Evolutionary conservation across 306 rosid species (phyloP).

Genomic region (Carpinus fangiana): DNA sequence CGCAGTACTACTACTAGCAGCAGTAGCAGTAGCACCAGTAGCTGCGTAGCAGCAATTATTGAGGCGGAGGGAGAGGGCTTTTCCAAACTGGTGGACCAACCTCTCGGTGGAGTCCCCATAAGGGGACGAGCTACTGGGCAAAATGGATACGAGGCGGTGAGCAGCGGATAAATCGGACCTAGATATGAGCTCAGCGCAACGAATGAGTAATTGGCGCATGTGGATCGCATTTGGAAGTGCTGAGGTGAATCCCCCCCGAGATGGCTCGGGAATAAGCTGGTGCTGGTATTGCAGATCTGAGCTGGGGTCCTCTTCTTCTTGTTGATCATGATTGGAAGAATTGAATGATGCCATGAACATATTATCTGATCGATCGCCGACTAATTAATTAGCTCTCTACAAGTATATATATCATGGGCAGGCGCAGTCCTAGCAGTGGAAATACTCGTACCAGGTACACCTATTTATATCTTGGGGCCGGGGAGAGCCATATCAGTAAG

Average conservation of each 20-base stretch:
- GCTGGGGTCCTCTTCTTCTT: conserved; percentile 13
- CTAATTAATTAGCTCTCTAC: neutral
- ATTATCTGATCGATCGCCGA: conserved; percentile 7
- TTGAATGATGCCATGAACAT: conserved; percentile 43
- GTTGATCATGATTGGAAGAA: conserved; percentile 28
- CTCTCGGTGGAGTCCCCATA: conserved; percentile 48
- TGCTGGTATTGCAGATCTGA: conserved; percentile 20
- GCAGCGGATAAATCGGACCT: conserved; percentile 46
- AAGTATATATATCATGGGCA: neutral
- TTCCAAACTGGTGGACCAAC: conserved; percentile 41
- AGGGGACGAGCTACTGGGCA: conserved; percentile 41
- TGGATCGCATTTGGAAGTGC: conserved; percentile 17
- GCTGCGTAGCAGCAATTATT: neutral
- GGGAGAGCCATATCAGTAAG: neutral
- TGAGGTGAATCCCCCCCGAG: neutral
- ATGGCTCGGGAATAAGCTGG: neutral
- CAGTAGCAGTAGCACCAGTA: neutral
- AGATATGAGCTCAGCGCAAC: conserved; percentile 47
- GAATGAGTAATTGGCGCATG: conserved; percentile 44
- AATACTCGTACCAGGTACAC: conserved; percentile 16
- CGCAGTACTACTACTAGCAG: neutral
- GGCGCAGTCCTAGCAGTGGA: conserved; percentile 13
- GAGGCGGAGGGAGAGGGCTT: conserved; percentile 44
- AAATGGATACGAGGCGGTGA: conserved; percentile 38
- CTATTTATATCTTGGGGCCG: conserved; percentile 20